Evolutionary conservation across 1,139 yeast genomes (phyloP).

Genomic region (Kodamaea ohmeri): DNA sequence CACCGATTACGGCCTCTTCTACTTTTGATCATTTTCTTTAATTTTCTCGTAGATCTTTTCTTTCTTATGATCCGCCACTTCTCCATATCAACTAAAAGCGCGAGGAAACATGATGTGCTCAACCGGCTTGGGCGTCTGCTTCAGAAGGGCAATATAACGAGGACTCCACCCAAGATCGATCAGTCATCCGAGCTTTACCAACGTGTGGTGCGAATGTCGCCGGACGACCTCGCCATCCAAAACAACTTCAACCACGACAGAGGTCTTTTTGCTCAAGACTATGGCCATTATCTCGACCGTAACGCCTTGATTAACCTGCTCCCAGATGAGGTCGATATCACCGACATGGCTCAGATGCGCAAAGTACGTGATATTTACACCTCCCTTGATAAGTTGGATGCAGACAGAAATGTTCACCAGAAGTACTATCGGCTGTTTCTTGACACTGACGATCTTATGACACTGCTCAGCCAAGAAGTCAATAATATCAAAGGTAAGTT

Average conservation of each 20-base stretch:
- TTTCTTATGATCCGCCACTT: constrained; percentile 4
- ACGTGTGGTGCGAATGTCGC: constrained; percentile 28
- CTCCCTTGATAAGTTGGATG: constrained; percentile 33
- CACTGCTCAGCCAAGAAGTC: constrained; percentile 33
- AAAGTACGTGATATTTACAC: constrained; percentile 34
- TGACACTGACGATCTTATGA: constrained; percentile 34
- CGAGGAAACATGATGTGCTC: constrained; percentile 15
- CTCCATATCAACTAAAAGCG: neutral
- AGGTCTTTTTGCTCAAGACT: constrained; percentile 34
- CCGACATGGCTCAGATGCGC: constrained; percentile 23
- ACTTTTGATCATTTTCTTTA: neutral
- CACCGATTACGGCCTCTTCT: too few relatives aligned
- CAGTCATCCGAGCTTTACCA: constrained; percentile 22
- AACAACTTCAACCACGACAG: constrained; percentile 37
- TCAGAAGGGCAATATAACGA: constrained; percentile 30
- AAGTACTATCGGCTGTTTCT: constrained; percentile 37
- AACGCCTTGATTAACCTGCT: constrained; percentile 31
- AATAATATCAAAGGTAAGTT: constrained; percentile 40
- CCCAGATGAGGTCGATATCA: constrained; percentile 41
- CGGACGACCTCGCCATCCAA: constrained; percentile 38
- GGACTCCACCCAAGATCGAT: constrained; percentile 11
- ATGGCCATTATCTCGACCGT: constrained; percentile 39
- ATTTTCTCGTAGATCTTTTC: neutral
- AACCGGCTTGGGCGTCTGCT: constrained; percentile 28
- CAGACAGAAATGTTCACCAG: constrained; percentile 38